These are phyloP conservation scores for Proliferodiscus dingleyae DNA, from an alignment of 2,329 filamentous ascomycete species.

Conservation along the genomic window DNA sequence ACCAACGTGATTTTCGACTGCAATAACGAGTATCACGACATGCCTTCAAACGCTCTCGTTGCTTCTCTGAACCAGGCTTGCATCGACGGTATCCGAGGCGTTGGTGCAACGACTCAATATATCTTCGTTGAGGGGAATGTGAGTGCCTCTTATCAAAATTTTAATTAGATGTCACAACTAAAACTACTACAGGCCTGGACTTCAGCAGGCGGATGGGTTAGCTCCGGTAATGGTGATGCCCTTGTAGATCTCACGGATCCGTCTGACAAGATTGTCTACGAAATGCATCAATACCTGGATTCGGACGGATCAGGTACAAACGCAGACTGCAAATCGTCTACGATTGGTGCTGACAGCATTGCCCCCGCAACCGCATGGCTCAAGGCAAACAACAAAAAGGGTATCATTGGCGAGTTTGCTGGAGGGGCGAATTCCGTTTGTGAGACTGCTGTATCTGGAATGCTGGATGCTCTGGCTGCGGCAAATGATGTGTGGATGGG, in stretches of 20 bases:
- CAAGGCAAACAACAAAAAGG: constrained; percentile 46
- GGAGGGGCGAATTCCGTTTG: constrained; percentile 47
- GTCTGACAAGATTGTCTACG: constrained; percentile 49
- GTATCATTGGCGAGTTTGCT: constrained; percentile 50
- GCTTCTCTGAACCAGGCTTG: constrained; percentile 41
- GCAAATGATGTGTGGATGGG: constrained; percentile 50
- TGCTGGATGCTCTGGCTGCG: constrained; percentile 42
- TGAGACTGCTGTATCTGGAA: constrained; percentile 43
- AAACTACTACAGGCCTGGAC: constrained; percentile 7
- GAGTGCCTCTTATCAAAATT: not conserved
- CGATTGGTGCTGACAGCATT: constrained; percentile 50
- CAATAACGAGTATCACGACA: constrained; percentile 43
- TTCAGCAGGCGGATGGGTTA: constrained; percentile 25
- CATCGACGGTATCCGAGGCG: constrained; percentile 39
- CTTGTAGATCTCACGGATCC: constrained; percentile 47
- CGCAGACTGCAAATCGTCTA: constrained; percentile 44
- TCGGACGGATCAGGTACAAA: constrained; percentile 48
- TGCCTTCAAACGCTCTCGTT: constrained; percentile 35
- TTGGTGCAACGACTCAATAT: constrained; percentile 45
- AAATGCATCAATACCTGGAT: constrained; percentile 61
- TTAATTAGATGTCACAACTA: not conserved
- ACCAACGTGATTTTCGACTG: constrained; percentile 38
- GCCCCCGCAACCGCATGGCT: constrained; percentile 49
- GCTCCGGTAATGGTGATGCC: constrained; percentile 37
- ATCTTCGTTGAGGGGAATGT: constrained; percentile 53